Conservation (phyloP, 2,329 filamentous ascomycete genomes). For the Colletotrichum sp. region DNA sequence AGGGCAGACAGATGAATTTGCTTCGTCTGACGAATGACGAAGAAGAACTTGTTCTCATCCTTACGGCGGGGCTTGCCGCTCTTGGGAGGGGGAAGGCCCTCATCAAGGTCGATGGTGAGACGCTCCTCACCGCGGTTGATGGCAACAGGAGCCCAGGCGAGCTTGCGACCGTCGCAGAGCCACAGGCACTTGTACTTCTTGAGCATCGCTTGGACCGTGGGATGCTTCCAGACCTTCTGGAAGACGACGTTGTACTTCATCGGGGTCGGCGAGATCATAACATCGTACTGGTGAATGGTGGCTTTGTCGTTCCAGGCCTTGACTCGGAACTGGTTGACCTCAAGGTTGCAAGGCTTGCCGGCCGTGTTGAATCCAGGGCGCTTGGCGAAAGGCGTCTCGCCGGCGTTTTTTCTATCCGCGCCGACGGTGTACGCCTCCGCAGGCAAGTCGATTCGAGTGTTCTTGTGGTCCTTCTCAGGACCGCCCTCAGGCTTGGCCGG, state of each 20-base stretch:
- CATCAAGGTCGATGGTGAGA: constrained; percentile 75
- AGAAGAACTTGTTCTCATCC: constrained; percentile 54
- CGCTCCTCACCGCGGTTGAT: constrained; percentile 55
- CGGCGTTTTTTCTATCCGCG: constrained; percentile 23
- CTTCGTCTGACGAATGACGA: constrained; percentile 71
- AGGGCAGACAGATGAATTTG: constrained; percentile 72
- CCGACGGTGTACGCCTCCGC: constrained; percentile 56
- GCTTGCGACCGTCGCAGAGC: constrained; percentile 82
- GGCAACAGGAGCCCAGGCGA: constrained; percentile 70
- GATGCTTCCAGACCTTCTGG: constrained; percentile 78
- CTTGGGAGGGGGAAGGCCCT: constrained; percentile 54
- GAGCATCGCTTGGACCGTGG: constrained; percentile 61
- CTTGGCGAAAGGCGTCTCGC: constrained; percentile 37
- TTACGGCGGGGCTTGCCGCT: constrained; percentile 31
- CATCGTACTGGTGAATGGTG: constrained; percentile 84
- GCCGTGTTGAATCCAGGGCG: constrained; percentile 64
- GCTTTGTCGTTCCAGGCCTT: constrained; percentile 57
- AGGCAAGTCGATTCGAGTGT: constrained; percentile 61
- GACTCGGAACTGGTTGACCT: constrained; percentile 80
- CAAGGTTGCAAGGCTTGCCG: constrained; percentile 59
- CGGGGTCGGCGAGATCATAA: constrained; percentile 67
- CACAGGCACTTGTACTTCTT: constrained; percentile 54
- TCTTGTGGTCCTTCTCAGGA: constrained; percentile 34
- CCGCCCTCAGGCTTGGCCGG: constrained; percentile 41
- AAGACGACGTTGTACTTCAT: constrained; percentile 69